phyloP scores from a whole-genome alignment of 2,329 filamentous ascomycete genomes.

The Fusarium bactridioides region DNA sequence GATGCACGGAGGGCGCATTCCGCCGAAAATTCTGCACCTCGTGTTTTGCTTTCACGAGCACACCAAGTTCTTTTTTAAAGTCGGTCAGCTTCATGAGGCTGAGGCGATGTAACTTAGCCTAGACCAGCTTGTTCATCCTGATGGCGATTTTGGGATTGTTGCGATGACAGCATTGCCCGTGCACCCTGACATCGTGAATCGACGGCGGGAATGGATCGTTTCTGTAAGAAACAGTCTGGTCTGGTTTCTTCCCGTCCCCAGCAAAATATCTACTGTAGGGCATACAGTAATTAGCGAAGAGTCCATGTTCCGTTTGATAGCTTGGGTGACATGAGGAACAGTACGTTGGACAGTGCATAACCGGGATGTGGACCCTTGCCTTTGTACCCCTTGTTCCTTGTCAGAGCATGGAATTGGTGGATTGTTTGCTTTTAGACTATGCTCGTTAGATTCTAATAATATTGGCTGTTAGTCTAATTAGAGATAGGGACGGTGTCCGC shows the following conservation, averaged over 20 bases:
- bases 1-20: slow-evolving; percentile 32
- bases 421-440: slow-evolving; percentile 5
- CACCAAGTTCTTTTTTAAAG: slow-evolving; percentile 23
- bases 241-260: slow-evolving; percentile 25
- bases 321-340: slow-evolving; percentile 12
- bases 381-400: slow-evolving; percentile 15
- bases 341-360: slow-evolving; percentile 23
- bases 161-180: slow-evolving; percentile 25
- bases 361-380: slow-evolving; percentile 25
- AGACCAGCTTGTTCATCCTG: neutral
- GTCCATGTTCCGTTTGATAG: slow-evolving; percentile 2
- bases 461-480: slow-evolving; percentile 15
- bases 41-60: slow-evolving; percentile 20
- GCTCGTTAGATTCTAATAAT: slow-evolving; percentile 6
- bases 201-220: slow-evolving; percentile 17
- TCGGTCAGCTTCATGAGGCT: slow-evolving; percentile 31
- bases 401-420: neutral
- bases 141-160: neutral
- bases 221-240: slow-evolving; percentile 25
- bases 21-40: slow-evolving; percentile 27
- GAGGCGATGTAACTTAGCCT: neutral
- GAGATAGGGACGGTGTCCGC: neutral
- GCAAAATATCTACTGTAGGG: slow-evolving; percentile 5
- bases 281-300: slow-evolving; percentile 1
- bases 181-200: slow-evolving; percentile 23